Percentiles rank a stretch among this genome's conserved stretches.
phyloP scores from a whole-genome alignment of 2,329 filamentous ascomycete species.

The Fusarium hostae region DNA sequence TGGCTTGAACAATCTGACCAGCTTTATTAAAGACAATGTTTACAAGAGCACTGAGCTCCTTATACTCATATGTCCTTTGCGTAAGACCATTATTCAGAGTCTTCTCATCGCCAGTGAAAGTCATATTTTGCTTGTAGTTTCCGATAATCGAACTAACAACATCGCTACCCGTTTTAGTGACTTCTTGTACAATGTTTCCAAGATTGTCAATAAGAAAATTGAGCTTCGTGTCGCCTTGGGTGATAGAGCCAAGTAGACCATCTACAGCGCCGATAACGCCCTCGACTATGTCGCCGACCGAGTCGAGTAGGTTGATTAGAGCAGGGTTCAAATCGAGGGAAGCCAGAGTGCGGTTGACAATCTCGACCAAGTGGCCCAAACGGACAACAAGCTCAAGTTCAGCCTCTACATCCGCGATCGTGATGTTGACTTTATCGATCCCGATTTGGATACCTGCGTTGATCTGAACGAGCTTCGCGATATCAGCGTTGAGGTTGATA shows the following conservation, averaged over 20 bases:
- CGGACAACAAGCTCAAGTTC: constrained; percentile 27
- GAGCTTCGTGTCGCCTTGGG: constrained; percentile 23
- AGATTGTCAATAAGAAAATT: constrained; percentile 28
- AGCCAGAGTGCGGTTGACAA: constrained; percentile 24
- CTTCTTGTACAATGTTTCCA: constrained; percentile 24
- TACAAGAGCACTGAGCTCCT: constrained; percentile 15
- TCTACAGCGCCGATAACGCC: constrained; percentile 16
- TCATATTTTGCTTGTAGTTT: constrained; percentile 29
- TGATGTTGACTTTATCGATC: constrained; percentile 29
- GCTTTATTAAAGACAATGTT: constrained; percentile 30
- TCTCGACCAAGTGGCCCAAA: constrained; percentile 18
- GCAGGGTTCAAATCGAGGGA: constrained; percentile 25
- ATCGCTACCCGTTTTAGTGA: constrained; percentile 7
- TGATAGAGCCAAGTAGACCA: constrained; percentile 22
- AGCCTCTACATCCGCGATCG: constrained; percentile 21
- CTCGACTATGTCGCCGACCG: constrained; percentile 18
- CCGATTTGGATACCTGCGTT: constrained; percentile 22
- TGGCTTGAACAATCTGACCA: constrained; percentile 22
- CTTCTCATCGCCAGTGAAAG: constrained; percentile 24
- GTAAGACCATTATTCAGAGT: constrained; percentile 6
- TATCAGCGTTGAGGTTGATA: constrained; percentile 26
- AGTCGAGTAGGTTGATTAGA: constrained; percentile 20
- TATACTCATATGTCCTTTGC: constrained; percentile 22
- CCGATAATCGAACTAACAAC: constrained; percentile 25
- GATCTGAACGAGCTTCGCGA: constrained; percentile 18